Evolutionary conservation across 768 basidiomycete species (phyloP), one percentile per base, ranked within the genome.

Genomic region (Lactifluus echinatus): DNA sequence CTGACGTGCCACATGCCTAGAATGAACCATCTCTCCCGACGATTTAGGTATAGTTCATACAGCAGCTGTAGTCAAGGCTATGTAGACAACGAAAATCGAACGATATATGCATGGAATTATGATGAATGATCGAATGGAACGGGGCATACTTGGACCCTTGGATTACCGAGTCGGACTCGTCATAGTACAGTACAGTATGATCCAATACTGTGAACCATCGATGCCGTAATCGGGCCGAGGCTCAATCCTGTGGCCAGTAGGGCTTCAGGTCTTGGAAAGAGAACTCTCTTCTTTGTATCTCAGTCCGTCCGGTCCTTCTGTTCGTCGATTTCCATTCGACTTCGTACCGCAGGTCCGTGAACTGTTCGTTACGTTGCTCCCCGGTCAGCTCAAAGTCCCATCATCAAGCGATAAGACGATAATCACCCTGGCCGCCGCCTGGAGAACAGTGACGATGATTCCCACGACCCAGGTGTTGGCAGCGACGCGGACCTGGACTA

Each of bases 381-480:
- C 6, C 36, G 34, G 44, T 60, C 23, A 55, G 49, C 40, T 14
- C 24, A 50, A 23, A n/a, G 15, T 24, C 15, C 34, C 28, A 5
- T 6, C 10, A 2, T 53, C 37, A 14, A 34, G 39, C 3, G n/a
- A 28, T 26, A n/a, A 11, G 17, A 23, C 23, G 43, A 19, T n/a
- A 21, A 11, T 60, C 43, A 63, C 65, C 65, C 39, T 43, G 15
- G 61, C 23, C 42, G 58, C 63, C 7, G 66, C 23, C 8, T 68
- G 33, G 39, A 67, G 44, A 14, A 56, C 39, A 3, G 62, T 44
- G 26, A 72, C 61, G 21, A 73, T 49, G 26, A 73, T 40, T 4
- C 70, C 70, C 23, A 70, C 56, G n/a, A 69, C 69, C 71, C 71
- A 73, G 4, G 66, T 52, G 43, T 73, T 65, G 4, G 63, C 61